A percentile compares a stretch with the other conserved stretches of the same genome.
Evolutionary conservation across 2,329 filamentous ascomycete species (phyloP).

Genomic region (Fusarium pininemorale): DNA sequence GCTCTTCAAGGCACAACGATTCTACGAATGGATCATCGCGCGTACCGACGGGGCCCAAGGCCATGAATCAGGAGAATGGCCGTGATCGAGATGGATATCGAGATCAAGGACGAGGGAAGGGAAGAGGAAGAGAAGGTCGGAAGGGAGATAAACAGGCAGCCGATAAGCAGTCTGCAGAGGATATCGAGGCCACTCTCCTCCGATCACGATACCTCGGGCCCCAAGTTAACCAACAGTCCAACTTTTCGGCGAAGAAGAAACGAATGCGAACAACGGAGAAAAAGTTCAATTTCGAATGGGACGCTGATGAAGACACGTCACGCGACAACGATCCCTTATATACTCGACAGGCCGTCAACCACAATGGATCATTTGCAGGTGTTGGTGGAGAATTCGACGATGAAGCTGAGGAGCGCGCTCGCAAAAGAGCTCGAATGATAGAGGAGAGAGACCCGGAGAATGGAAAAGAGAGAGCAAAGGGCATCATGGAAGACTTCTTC

Average conservation of each 20-base stretch:
- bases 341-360: constrained; percentile 45
- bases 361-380: constrained; percentile 55
- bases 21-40: constrained; percentile 36
- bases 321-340: constrained; percentile 79
- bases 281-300: constrained; percentile 99
- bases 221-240: constrained; percentile 82
- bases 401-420: constrained; percentile 63
- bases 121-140: constrained; percentile 50
- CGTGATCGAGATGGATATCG: constrained; percentile 16
- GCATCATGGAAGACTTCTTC: constrained; percentile 85
- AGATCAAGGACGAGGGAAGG: constrained; percentile 15
- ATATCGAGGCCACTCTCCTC: constrained; percentile 77
- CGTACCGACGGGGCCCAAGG: constrained; percentile 77
- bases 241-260: constrained; percentile 96
- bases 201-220: constrained; percentile 90
- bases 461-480: constrained; percentile 77
- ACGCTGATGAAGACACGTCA: constrained; percentile 86
- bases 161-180: constrained; percentile 60
- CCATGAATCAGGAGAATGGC: constrained; percentile 63
- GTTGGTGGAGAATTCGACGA: constrained; percentile 62
- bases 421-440: constrained; percentile 73
- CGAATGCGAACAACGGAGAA: constrained; percentile 89
- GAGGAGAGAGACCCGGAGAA: constrained; percentile 79
- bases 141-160: constrained; percentile 49
- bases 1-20: constrained; percentile 40